Evolutionary conservation across 139 green algal genomes (phyloP).

Genomic region (Chlorella sorokiniana): DNA sequence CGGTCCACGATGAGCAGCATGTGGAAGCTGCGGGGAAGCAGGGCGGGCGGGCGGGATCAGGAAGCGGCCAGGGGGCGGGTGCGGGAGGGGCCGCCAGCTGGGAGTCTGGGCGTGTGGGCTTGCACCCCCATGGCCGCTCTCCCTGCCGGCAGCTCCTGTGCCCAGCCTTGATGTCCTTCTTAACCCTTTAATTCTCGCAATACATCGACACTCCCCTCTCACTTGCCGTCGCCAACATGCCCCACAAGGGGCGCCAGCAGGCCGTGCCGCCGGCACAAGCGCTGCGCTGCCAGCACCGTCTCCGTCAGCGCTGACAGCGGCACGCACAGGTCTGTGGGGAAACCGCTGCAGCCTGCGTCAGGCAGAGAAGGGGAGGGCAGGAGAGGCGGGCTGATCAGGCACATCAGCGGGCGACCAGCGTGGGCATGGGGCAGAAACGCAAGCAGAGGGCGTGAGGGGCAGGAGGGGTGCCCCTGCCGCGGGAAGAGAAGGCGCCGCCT

Average conservation of each 20-base stretch:
- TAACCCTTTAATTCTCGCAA: neutral
- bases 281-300: constrained; percentile 45
- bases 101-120: no score
- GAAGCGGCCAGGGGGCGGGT: neutral
- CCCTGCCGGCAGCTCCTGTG: no score
- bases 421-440: neutral
- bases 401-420: no score
- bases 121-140: no score
- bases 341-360: constrained; percentile 46
- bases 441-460: neutral
- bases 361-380: neutral
- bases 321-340: constrained; percentile 69
- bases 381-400: neutral
- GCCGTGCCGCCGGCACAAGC: constrained; percentile 13
- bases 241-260: constrained; percentile 66
- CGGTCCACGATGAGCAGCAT: constrained; percentile 63
- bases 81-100: neutral
- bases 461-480: neutral
- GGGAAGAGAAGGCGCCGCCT: neutral
- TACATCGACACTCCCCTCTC: neutral
- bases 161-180: no score
- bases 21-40: constrained; percentile 42
- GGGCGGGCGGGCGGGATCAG: neutral
- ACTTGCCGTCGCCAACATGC: constrained; percentile 70
- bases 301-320: constrained; percentile 58